A percentile compares a stretch with the other conserved stretches of the same genome.
phyloP scores from a whole-genome alignment of 441 rosid species.

The Metrosideros polymorpha region DNA sequence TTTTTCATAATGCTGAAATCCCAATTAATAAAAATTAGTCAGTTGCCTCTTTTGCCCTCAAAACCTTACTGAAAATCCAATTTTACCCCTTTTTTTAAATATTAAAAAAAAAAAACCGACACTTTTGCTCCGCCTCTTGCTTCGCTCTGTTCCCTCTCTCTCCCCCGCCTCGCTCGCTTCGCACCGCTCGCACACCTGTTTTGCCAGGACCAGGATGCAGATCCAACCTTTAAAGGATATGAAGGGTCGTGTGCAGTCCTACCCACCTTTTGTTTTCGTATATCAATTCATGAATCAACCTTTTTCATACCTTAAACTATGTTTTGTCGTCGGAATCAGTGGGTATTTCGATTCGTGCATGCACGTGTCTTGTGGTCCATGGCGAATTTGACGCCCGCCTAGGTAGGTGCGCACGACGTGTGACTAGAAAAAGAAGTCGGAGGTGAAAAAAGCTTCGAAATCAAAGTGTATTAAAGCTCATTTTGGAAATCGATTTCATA shows the following conservation, averaged over 20 bases:
- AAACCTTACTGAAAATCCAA: too few species aligned
- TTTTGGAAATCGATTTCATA: not conserved
- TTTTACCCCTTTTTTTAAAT: too few species aligned
- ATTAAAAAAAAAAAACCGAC: too few species aligned
- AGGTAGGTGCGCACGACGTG: not conserved
- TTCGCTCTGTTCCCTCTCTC: too few species aligned
- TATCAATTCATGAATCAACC: not conserved
- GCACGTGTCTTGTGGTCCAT: not conserved
- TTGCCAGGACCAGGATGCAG: not conserved
- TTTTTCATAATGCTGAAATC: too few species aligned
- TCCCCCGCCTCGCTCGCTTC: too few species aligned
- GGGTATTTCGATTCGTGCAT: not conserved
- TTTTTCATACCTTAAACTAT: not conserved
- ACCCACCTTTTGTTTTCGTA: not conserved
- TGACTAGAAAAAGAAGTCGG: not conserved
- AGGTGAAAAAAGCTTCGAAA: not conserved
- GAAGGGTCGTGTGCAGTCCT: not conserved
- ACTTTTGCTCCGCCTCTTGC: too few species aligned
- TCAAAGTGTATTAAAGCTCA: not conserved
- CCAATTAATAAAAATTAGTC: too few species aligned
- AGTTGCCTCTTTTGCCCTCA: too few species aligned
- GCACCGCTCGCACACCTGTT: too few species aligned
- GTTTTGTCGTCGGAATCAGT: not conserved
- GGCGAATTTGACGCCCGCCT: not conserved
- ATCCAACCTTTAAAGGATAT: not conserved